Conservation (phyloP, 2,329 filamentous ascomycete genomes). For the Fusarium cicatricum region DNA sequence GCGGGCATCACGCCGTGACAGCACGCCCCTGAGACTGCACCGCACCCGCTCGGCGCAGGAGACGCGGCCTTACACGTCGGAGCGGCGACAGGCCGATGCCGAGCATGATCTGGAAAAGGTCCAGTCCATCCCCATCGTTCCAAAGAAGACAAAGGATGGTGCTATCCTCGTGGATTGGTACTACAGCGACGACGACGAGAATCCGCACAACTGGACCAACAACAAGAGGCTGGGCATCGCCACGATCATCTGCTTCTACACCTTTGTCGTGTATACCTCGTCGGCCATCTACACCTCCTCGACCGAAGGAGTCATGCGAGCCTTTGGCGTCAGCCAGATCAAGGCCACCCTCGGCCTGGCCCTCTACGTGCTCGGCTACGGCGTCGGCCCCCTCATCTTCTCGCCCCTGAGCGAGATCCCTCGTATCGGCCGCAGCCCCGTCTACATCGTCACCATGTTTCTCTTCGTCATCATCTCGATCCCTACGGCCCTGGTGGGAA, state of each 20-base stretch:
- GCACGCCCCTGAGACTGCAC: constrained; percentile 24
- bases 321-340: constrained; percentile 61
- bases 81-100: constrained; percentile 44
- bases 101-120: constrained; percentile 51
- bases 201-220: constrained; percentile 64
- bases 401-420: constrained; percentile 74
- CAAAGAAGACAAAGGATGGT: constrained; percentile 59
- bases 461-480: constrained; percentile 74
- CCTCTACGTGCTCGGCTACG: constrained; percentile 70
- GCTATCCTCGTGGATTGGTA: constrained; percentile 63
- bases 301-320: constrained; percentile 56
- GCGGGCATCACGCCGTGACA: constrained; percentile 8
- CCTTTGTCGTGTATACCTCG: constrained; percentile 65
- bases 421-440: constrained; percentile 70
- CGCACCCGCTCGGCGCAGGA: constrained; percentile 39
- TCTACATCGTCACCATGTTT: constrained; percentile 73
- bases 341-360: constrained; percentile 66
- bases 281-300: constrained; percentile 59
- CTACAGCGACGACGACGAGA: constrained; percentile 61
- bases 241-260: constrained; percentile 62
- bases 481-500: constrained; percentile 68
- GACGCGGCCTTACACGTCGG: constrained; percentile 29
- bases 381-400: constrained; percentile 70
- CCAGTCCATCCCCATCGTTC: constrained; percentile 58
- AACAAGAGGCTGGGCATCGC: constrained; percentile 53